phyloP scores from a whole-genome alignment of 768 basidiomycete genomes.

The Psilocybe tampanensis region DNA sequence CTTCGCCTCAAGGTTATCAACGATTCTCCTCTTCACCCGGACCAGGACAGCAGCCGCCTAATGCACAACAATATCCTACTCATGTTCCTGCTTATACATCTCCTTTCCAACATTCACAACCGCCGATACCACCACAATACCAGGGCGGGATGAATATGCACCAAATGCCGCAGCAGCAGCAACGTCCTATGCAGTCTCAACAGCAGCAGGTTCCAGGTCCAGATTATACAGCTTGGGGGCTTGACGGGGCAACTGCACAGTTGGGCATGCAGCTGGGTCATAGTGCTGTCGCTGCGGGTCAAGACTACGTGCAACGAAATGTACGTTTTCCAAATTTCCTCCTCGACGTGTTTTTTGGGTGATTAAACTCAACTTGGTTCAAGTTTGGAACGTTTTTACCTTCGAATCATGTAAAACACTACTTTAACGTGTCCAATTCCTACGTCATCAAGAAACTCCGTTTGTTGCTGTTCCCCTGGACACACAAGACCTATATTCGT shows the following conservation, averaged over 20 bases:
- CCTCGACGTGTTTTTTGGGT: neutral
- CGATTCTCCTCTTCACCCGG: constrained; percentile 67
- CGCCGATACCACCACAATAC: constrained; percentile 33
- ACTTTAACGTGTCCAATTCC: constrained; percentile 95
- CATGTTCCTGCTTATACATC: constrained; percentile 50
- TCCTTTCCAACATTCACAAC: constrained; percentile 51
- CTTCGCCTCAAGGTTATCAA: constrained; percentile 75
- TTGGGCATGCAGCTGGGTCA: constrained; percentile 96
- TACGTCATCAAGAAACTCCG: constrained; percentile 92
- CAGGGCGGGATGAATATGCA: constrained; percentile 24
- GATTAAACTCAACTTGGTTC: constrained; percentile 2
- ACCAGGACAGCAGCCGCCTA: constrained; percentile 33
- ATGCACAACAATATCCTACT: constrained; percentile 27
- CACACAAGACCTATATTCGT: constrained; percentile 86
- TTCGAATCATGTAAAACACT: constrained; percentile 76
- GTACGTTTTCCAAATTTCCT: constrained; percentile 49
- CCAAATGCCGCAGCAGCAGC: constrained; percentile 36
- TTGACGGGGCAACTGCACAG: constrained; percentile 93
- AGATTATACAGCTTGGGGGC: constrained; percentile 76
- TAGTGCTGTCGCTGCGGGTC: constrained; percentile 89
- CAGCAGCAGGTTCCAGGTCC: constrained; percentile 28
- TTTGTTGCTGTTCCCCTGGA: constrained; percentile 94
- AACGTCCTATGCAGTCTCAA: constrained; percentile 33
- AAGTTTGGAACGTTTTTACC: constrained; percentile 86
- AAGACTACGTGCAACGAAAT: constrained; percentile 95